Conservation (phyloP, 23 red algal genomes). For the Gracilaria domingensis region DNA sequence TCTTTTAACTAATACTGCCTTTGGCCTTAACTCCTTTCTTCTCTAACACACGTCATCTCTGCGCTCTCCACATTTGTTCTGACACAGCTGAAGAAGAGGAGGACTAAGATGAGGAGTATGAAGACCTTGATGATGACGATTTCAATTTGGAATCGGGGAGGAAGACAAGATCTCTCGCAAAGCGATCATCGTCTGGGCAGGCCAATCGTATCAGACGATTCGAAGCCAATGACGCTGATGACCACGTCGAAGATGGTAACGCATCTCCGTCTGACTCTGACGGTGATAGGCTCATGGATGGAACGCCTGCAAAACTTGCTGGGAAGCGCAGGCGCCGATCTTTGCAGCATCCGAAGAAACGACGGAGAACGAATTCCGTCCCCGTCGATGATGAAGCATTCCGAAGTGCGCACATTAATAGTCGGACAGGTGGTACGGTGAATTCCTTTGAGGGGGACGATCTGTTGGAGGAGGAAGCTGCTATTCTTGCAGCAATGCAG, state of each 20-base stretch:
- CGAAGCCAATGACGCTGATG: constrained; percentile 42
- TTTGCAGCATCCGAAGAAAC: constrained; percentile 20
- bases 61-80: background rate
- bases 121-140: constrained; percentile 74
- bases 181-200: constrained; percentile 6
- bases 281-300: constrained; percentile 64
- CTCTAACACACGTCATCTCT: background rate
- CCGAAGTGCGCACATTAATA: constrained; percentile 47
- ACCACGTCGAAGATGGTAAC: background rate
- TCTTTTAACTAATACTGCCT: background rate
- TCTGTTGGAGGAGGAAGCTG: constrained; percentile 35
- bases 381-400: constrained; percentile 49
- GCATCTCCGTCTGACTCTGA: constrained; percentile 65
- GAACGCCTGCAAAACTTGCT: background rate
- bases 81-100: constrained; percentile 42
- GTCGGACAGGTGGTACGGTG: constrained; percentile 50
- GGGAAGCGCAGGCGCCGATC: background rate
- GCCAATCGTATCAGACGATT: background rate
- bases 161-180: constrained; percentile 26
- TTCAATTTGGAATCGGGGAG: constrained; percentile 26
- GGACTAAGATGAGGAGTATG: constrained; percentile 49
- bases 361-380: constrained; percentile 35
- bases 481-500: constrained; percentile 9
- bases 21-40: background rate
- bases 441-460: constrained; percentile 70